Conservation (phyloP, 2,329 filamentous ascomycete species). For the Aspergillus amoenus region DNA sequence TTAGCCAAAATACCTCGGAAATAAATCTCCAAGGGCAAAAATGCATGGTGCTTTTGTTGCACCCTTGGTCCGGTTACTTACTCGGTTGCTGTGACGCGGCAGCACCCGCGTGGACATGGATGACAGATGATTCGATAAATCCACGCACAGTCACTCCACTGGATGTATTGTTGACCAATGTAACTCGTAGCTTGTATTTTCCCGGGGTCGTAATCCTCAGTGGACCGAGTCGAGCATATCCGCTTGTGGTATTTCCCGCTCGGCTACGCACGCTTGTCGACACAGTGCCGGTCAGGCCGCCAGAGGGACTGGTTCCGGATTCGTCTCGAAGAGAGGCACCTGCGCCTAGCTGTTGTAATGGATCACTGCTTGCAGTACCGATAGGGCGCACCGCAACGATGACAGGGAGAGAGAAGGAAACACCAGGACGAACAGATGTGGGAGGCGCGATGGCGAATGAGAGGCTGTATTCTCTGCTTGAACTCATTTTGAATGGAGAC, state of each 20-base stretch:
- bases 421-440: constrained; percentile 23
- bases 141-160: constrained; percentile 30
- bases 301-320: constrained; percentile 18
- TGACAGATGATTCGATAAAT: constrained; percentile 30
- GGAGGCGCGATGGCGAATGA: constrained; percentile 32
- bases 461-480: constrained; percentile 29
- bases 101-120: constrained; percentile 30
- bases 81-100: constrained; percentile 28
- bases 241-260: constrained; percentile 28
- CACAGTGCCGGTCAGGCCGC: constrained; percentile 27
- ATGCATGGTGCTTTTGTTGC: neutral
- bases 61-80: constrained; percentile 19
- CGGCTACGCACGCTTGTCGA: constrained; percentile 35
- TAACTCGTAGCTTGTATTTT: constrained; percentile 31
- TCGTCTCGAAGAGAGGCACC: constrained; percentile 30
- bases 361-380: constrained; percentile 20
- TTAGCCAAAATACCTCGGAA: constrained; percentile 16
- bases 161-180: constrained; percentile 29
- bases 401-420: constrained; percentile 32
- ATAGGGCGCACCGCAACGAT: constrained; percentile 31
- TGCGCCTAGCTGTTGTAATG: constrained; percentile 29
- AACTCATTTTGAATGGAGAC: constrained; percentile 1
- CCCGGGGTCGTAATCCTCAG: constrained; percentile 30
- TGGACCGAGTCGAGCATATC: constrained; percentile 29
- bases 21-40: neutral